Conservation (phyloP, 2,329 filamentous ascomycete species). For the Aspergillus fumigatus region DNA sequence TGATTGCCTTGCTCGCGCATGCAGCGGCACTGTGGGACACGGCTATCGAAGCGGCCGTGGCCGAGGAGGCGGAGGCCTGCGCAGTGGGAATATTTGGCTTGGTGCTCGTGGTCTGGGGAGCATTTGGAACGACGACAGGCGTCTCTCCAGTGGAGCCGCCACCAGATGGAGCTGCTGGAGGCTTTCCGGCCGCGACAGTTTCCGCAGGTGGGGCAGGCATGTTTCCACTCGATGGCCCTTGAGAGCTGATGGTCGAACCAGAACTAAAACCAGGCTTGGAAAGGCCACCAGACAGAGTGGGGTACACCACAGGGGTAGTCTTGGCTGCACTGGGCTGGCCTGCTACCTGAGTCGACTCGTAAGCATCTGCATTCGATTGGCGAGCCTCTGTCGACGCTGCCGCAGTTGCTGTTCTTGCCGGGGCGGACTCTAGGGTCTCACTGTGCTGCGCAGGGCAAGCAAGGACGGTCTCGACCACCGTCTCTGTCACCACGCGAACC, state of each 20-base stretch:
- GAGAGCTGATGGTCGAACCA: neutral
- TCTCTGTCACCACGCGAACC: conserved; percentile 9
- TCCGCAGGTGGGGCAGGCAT: neutral
- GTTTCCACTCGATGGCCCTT: neutral
- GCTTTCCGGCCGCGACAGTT: neutral
- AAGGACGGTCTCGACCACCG: conserved; percentile 24
- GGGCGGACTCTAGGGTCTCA: conserved; percentile 3
- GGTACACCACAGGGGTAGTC: neutral
- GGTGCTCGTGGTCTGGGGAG: neutral
- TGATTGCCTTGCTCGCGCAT: conserved; percentile 27
- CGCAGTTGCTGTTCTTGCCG: neutral
- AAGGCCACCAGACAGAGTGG: neutral
- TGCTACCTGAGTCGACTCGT: neutral
- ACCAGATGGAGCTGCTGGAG: neutral
- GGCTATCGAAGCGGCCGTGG: conserved; percentile 6
- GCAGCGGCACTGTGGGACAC: conserved; percentile 10
- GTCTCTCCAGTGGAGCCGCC: neutral
- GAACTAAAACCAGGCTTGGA: neutral
- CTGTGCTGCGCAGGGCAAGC: conserved; percentile 17
- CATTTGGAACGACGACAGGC: neutral
- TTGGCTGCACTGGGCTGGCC: neutral
- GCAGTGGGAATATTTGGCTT: neutral
- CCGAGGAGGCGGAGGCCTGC: neutral
- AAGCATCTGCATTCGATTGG: neutral
- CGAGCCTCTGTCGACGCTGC: neutral